These are phyloP conservation scores for Paraphoma sp. DNA, from an alignment of 2,329 filamentous ascomycete species.

Conservation along the genomic window DNA sequence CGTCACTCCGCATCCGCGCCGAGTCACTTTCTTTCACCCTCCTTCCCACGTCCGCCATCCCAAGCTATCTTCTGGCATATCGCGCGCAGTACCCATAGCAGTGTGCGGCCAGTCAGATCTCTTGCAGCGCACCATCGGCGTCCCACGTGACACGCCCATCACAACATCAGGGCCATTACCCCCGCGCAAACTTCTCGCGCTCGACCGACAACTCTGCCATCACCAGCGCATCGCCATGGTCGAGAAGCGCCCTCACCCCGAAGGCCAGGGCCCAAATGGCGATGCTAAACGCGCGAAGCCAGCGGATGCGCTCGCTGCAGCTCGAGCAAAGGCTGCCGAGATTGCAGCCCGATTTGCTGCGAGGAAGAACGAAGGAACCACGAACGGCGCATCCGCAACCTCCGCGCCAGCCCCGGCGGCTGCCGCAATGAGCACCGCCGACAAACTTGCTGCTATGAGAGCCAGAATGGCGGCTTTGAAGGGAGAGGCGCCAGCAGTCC, in stretches of 20 bases:
- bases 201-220: slow-evolving; percentile 1
- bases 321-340: slow-evolving; percentile 42
- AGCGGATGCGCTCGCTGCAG: slow-evolving; percentile 35
- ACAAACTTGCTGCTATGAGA: slow-evolving; percentile 25
- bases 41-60: neutral
- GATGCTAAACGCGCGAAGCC: slow-evolving; percentile 51
- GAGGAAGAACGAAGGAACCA: slow-evolving; percentile 25
- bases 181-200: slow-evolving; percentile 9
- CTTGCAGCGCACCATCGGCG: no score
- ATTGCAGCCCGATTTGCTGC: slow-evolving; percentile 43
- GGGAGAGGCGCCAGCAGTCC: slow-evolving; percentile 49
- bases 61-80: neutral
- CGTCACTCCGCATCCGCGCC: slow-evolving; percentile 15
- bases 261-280: slow-evolving; percentile 35
- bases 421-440: slow-evolving; percentile 15
- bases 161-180: neutral
- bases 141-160: no score
- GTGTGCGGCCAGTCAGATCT: no score
- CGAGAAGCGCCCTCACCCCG: slow-evolving; percentile 54
- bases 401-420: slow-evolving; percentile 12
- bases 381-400: slow-evolving; percentile 20
- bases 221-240: slow-evolving; percentile 31
- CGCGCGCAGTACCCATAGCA: neutral
- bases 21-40: neutral
- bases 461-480: slow-evolving; percentile 39